Percentiles rank a stretch among this genome's conserved stretches.
Conservation (phyloP, 345 rosid genomes). For the Pistacia atlantica region DNA sequence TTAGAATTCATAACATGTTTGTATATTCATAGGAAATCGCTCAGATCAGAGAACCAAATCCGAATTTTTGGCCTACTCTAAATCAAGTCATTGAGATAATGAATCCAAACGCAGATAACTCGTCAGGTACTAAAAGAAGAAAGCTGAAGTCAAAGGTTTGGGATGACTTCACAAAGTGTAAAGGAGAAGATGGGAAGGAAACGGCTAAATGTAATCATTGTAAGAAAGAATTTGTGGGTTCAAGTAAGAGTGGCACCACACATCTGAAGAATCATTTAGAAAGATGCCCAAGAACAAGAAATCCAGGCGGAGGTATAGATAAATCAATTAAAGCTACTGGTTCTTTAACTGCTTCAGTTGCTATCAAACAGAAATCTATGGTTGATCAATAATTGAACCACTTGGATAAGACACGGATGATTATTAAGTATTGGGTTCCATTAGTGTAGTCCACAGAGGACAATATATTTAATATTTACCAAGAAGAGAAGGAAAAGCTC, state of each 20-base stretch:
- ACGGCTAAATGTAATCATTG: neutral
- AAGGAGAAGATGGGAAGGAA: too few species aligned
- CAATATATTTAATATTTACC: neutral
- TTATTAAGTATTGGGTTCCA: neutral
- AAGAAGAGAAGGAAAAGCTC: neutral
- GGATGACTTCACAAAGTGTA: too few species aligned
- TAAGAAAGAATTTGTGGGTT: too few species aligned
- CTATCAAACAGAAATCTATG: too few species aligned
- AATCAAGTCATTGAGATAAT: too few species aligned
- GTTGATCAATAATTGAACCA: neutral
- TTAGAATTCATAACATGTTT: too few species aligned
- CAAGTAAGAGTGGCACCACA: conserved; percentile 5
- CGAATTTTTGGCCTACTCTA: too few species aligned
- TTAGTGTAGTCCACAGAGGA: neutral
- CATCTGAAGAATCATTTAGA: neutral
- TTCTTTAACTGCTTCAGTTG: neutral
- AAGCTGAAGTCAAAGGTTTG: too few species aligned
- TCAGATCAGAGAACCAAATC: too few species aligned
- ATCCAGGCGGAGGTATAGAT: neutral
- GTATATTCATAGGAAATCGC: too few species aligned
- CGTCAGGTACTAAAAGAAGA: too few species aligned
- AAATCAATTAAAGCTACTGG: neutral
- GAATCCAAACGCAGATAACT: too few species aligned
- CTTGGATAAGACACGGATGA: neutral
- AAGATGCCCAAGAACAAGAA: neutral